These are phyloP conservation scores for Pseudogymnoascus sp. DNA, from an alignment of 2,329 filamentous ascomycete species.

Conservation along the genomic window DNA sequence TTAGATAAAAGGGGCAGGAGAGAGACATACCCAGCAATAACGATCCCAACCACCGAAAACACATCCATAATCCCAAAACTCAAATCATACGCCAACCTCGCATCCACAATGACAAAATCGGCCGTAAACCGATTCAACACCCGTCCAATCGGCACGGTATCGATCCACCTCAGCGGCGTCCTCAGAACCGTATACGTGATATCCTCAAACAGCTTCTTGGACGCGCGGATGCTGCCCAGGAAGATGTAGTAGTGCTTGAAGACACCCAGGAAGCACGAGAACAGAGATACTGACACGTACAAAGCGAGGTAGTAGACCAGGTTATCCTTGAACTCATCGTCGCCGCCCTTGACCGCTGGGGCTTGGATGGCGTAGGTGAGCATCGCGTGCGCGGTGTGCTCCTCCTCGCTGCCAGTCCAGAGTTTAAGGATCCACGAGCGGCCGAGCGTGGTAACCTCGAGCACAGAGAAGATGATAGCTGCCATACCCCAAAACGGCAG, in stretches of 20 bases:
- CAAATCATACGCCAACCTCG: conserved; percentile 54
- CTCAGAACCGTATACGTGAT: conserved; percentile 60
- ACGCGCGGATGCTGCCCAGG: conserved; percentile 58
- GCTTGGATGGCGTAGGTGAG: conserved; percentile 37
- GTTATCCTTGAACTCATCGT: conserved; percentile 26
- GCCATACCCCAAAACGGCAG: conserved; percentile 50
- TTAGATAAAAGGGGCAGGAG: background rate
- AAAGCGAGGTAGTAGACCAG: conserved; percentile 59
- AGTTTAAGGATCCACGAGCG: conserved; percentile 57
- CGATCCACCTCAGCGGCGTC: conserved; percentile 69
- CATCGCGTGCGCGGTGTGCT: conserved; percentile 22
- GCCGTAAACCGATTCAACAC: conserved; percentile 71
- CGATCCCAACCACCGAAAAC: conserved; percentile 55
- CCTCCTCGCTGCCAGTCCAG: conserved; percentile 46
- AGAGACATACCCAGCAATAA: conserved; percentile 46
- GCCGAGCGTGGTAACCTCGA: conserved; percentile 40
- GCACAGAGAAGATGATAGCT: conserved; percentile 44
- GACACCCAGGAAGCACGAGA: conserved; percentile 51
- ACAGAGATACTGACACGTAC: conserved; percentile 54
- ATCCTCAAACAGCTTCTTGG: conserved; percentile 57
- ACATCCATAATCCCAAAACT: conserved; percentile 51
- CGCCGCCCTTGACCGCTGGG: background rate
- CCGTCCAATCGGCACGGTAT: conserved; percentile 69
- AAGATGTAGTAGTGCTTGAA: conserved; percentile 56
- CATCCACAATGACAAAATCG: conserved; percentile 69